Conservation (phyloP, 2,329 filamentous ascomycete genomes). For the Sclerotinia glacialis region DNA sequence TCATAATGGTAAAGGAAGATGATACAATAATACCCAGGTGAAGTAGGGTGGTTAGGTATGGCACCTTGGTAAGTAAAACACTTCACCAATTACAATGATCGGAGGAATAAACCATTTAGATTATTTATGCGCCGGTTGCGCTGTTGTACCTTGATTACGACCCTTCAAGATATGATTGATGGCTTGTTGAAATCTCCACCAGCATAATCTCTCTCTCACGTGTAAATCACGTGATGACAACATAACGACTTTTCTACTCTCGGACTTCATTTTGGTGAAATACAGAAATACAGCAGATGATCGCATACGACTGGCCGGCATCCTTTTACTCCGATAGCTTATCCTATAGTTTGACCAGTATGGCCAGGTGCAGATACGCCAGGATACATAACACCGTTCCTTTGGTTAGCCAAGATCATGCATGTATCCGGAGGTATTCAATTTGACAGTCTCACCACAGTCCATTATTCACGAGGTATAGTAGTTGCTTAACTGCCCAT, state of each 20-base stretch:
- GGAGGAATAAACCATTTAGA: constrained; percentile 5
- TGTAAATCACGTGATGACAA: neutral
- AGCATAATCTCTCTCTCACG: neutral
- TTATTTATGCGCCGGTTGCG: constrained; percentile 3
- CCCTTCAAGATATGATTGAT: neutral
- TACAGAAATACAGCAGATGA: constrained; percentile 17
- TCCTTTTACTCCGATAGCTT: constrained; percentile 17
- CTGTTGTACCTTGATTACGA: constrained; percentile 11
- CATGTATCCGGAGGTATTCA: constrained; percentile 22
- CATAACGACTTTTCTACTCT: neutral
- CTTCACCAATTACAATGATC: constrained; percentile 1
- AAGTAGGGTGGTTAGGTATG: too few species aligned
- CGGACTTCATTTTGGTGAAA: neutral
- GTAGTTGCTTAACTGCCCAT: constrained; percentile 3
- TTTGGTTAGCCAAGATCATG: constrained; percentile 24
- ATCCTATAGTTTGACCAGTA: constrained; percentile 18
- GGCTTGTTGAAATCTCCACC: constrained; percentile 15
- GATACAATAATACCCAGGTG: neutral
- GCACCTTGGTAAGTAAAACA: constrained; percentile 4
- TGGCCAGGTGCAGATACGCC: constrained; percentile 21
- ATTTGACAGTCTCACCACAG: constrained; percentile 17
- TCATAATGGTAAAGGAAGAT: neutral
- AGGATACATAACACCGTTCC: constrained; percentile 19
- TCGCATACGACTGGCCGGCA: constrained; percentile 10
- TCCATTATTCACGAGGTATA: neutral